Conservation (phyloP, 139 green algal genomes). For the Chlamydomonas schloesseri region DNA sequence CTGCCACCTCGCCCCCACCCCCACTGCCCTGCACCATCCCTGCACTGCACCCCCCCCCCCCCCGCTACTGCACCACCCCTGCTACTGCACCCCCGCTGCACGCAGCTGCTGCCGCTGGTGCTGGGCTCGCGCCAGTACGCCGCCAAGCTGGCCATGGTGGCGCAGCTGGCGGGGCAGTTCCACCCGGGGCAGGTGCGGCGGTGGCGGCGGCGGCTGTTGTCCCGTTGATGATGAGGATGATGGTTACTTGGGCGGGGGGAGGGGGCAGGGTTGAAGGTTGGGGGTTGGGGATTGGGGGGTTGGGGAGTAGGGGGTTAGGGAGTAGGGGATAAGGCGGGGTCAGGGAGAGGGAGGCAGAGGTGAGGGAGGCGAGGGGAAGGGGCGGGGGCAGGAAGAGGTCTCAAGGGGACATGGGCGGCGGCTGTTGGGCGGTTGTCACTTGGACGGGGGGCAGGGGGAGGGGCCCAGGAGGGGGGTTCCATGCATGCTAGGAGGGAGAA, state of each 20-base stretch:
- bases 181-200: slow-evolving; percentile 40
- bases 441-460: too few relatives aligned
- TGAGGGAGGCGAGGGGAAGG: not conserved
- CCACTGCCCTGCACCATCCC: not conserved
- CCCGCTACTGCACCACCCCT: not conserved
- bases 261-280: not conserved
- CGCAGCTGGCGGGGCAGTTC: slow-evolving; percentile 65
- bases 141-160: slow-evolving; percentile 74
- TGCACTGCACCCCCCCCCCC: too few relatives aligned
- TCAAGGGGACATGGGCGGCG: too few relatives aligned
- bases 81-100: not conserved
- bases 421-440: too few relatives aligned
- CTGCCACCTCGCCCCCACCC: not conserved
- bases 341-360: not conserved
- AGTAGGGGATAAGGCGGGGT: not conserved
- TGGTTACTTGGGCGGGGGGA: too few relatives aligned
- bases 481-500: too few relatives aligned
- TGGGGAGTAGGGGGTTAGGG: not conserved
- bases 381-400: too few relatives aligned
- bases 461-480: too few relatives aligned
- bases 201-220: too few relatives aligned
- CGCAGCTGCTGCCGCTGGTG: slow-evolving; percentile 68
- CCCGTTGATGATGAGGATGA: too few relatives aligned
- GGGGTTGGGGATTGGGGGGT: not conserved
- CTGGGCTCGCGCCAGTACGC: slow-evolving; percentile 81